A percentile compares a stretch with the other conserved stretches of the same genome.
Evolutionary conservation across 768 basidiomycete genomes (phyloP).

Genomic region (Nidularia pulvinata): DNA sequence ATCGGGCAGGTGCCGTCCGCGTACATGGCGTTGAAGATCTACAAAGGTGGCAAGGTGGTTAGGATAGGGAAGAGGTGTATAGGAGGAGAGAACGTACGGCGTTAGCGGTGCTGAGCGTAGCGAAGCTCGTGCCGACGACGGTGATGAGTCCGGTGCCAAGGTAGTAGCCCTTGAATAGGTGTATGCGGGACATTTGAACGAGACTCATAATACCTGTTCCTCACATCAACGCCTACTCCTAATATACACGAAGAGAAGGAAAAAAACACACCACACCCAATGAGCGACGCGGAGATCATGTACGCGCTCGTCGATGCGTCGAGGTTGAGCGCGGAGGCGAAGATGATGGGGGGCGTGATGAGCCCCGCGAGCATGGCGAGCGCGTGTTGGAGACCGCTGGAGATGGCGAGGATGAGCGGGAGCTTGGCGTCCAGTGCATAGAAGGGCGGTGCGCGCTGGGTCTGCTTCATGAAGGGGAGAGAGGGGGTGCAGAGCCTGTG

Average conservation of each 20-base stretch:
- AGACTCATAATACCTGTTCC: constrained; percentile 68
- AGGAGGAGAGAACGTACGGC: constrained; percentile 48
- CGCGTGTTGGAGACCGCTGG: constrained; percentile 74
- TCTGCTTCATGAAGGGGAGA: constrained; percentile 52
- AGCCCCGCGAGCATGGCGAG: constrained; percentile 84
- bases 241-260: neutral
- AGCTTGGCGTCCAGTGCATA: constrained; percentile 73
- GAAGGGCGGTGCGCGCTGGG: constrained; percentile 58
- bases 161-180: constrained; percentile 60
- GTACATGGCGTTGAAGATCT: constrained; percentile 82
- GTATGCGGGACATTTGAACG: constrained; percentile 76
- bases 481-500: constrained; percentile 64
- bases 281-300: constrained; percentile 81
- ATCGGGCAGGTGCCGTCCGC: constrained; percentile 76
- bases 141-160: constrained; percentile 81
- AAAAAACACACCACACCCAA: constrained; percentile 62
- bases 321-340: constrained; percentile 62
- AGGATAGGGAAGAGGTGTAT: neutral
- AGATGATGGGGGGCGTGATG: constrained; percentile 84
- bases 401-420: constrained; percentile 71
- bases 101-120: constrained; percentile 73
- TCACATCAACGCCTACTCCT: neutral
- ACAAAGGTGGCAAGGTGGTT: neutral
- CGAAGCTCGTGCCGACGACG: constrained; percentile 82
- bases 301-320: constrained; percentile 63